Percentiles rank a stretch among this genome's conserved stretches.
Evolutionary conservation across 306 rosid species (phyloP).

Genomic region (Fagus sylvatica): DNA sequence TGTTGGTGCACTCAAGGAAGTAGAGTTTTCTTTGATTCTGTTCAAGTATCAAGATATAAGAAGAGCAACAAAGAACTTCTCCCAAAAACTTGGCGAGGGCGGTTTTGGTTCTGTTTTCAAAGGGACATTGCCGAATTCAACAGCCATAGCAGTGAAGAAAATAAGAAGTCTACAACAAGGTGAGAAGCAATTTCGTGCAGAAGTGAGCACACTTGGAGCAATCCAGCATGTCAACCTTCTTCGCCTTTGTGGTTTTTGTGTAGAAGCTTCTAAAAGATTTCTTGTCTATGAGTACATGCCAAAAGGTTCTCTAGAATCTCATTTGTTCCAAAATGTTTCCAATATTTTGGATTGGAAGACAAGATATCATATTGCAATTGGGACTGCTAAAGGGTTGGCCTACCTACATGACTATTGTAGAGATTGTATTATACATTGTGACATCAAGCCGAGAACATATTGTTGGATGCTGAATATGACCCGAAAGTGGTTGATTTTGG

Average conservation of each 20-base stretch:
- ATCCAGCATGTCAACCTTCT: conserved; percentile 31
- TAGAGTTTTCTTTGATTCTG: neutral
- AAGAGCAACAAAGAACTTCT: neutral
- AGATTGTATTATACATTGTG: conserved; percentile 63
- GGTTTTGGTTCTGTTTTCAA: conserved; percentile 34
- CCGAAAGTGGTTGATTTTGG: conserved; percentile 65
- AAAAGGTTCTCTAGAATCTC: conserved; percentile 21
- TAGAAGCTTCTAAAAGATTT: neutral
- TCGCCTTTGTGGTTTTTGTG: conserved; percentile 21
- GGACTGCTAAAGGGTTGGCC: conserved; percentile 51
- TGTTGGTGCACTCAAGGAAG: neutral
- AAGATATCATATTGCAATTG: conserved; percentile 39
- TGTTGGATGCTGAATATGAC: conserved; percentile 32
- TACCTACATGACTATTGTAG: conserved; percentile 61
- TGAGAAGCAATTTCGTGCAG: conserved; percentile 25
- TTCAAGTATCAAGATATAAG: neutral
- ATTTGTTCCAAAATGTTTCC: conserved; percentile 10
- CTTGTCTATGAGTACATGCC: conserved; percentile 26
- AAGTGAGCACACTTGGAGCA: conserved; percentile 16
- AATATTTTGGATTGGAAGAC: conserved; percentile 24
- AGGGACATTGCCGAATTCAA: conserved; percentile 22
- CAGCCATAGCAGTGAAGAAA: conserved; percentile 33
- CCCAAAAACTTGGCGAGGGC: conserved; percentile 22
- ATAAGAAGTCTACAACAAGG: conserved; percentile 23
- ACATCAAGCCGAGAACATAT: conserved; percentile 70